These are phyloP conservation scores for Cucumis cinereus DNA, from an alignment of 306 rosid genomes.

Conservation along the genomic window DNA sequence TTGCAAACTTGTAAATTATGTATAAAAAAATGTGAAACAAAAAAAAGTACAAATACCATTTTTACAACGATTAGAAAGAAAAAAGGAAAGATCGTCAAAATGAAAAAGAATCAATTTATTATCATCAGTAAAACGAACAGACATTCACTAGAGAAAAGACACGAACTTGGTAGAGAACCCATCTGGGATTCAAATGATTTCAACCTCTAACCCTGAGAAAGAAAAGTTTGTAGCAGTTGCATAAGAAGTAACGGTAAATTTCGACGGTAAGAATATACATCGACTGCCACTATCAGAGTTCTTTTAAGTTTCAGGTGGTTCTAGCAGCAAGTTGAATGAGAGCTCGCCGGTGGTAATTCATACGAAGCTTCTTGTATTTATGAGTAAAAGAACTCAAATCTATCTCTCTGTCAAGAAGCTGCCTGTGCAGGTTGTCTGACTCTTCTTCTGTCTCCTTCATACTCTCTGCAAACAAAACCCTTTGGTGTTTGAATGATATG, in stretches of 20 bases:
- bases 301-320: conserved; percentile 24
- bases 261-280: neutral
- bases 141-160: neutral
- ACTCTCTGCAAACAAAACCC: conserved; percentile 37
- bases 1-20: neutral
- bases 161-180: neutral
- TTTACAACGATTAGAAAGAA: neutral
- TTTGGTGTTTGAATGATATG: neutral
- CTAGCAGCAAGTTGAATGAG: conserved; percentile 73
- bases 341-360: conserved; percentile 55
- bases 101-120: conserved; percentile 3
- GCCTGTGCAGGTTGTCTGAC: conserved; percentile 62
- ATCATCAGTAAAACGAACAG: neutral
- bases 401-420: conserved; percentile 50
- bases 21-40: neutral
- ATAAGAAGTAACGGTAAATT: neutral
- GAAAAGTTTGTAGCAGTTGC: neutral
- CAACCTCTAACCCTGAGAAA: neutral
- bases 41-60: neutral
- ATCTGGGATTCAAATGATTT: neutral
- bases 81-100: neutral
- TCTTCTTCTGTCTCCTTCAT: conserved; percentile 71
- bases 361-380: conserved; percentile 76
- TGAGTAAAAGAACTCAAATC: conserved; percentile 51
- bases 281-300: neutral